Evolutionary conservation across 1,139 yeast species (phyloP).

Genomic region (Kluyveromyces marxianus): DNA sequence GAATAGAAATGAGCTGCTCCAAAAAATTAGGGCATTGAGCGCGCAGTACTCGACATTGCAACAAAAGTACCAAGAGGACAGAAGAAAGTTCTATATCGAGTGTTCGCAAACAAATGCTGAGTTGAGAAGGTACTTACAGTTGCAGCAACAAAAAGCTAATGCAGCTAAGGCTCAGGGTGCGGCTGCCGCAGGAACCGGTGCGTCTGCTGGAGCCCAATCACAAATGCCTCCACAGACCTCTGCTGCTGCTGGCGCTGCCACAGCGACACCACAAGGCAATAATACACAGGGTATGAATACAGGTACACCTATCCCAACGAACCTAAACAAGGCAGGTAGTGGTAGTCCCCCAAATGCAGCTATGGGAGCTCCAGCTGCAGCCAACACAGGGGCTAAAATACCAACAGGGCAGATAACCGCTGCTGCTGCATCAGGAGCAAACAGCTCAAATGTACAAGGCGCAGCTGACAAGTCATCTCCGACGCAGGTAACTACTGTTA

Average conservation of each 20-base stretch:
- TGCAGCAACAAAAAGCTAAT: conserved; percentile 24
- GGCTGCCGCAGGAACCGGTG: conserved; percentile 4
- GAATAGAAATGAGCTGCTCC: conserved; percentile 23
- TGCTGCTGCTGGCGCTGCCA: neutral
- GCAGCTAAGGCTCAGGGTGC: conserved; percentile 11
- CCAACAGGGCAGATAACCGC: neutral
- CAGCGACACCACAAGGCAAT: conserved; percentile 6
- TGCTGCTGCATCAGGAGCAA: conserved; percentile 7
- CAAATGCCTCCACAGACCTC: neutral
- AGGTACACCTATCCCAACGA: conserved; percentile 9
- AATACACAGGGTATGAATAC: conserved; percentile 3
- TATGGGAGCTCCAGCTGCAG: conserved; percentile 12
- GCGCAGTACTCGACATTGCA: conserved; percentile 23
- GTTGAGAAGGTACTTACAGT: conserved; percentile 26
- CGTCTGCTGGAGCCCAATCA: neutral
- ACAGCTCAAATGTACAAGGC: conserved; percentile 1
- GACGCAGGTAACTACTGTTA: conserved; percentile 34
- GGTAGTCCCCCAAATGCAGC: conserved; percentile 10
- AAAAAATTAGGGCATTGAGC: conserved; percentile 21
- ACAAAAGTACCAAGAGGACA: conserved; percentile 26
- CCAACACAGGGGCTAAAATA: conserved; percentile 11
- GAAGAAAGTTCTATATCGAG: conserved; percentile 29
- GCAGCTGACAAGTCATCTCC: conserved; percentile 12
- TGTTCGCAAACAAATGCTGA: conserved; percentile 30
- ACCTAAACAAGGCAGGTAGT: conserved; percentile 7